Evolutionary conservation across 1,284 basidiomycete genomes (phyloP), one percentile per base, ranked within the genome.

Genomic region (Porodaedalea pini): DNA sequence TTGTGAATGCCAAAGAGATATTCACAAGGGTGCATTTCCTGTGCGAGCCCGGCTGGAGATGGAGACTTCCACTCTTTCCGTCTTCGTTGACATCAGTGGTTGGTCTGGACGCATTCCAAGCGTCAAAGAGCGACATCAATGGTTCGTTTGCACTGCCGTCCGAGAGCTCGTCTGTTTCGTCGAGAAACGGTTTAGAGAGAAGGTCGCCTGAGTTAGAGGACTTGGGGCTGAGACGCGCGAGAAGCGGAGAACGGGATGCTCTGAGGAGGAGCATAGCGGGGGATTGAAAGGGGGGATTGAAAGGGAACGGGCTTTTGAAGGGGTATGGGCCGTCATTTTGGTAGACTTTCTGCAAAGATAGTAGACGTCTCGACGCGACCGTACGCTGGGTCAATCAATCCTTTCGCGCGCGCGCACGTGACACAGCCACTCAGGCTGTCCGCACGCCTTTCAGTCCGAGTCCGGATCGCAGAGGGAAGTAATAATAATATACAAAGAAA

Each of bases 11-110:
- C 31, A 86, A 75, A 49, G 67, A 70, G 45, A 81, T 63, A 67
- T 87, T 90, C 17, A 68, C 65, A 40, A 75, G 63, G 54, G 76
- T 82, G 55, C 90, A 64, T 27, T 77, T 75, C 39, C 88, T 81
- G 60, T 82, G 84, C 37, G 81, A 82, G 50, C 89, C 88, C 39
- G 88, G 83, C 49, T 82, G 75, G 60, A 87, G 78, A 68, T 73
- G 64, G 39, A 66, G 61, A 47, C 70, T 75, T 61, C 68, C 54
- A 44, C 44, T 49, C 41, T 55, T 73, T 50, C 73, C 73, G 23
- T 70, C 72, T 47, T 78, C 73, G 21, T 79, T 63, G 58, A 70
- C 66, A 23, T 49, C 29, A 34, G 32, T 34, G 21, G 36, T 17
- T n/a, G 50, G 55, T 63, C 88, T 78, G 31, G 87, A 90, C 8